Percentiles rank a stretch among this genome's conserved stretches.
These are phyloP conservation scores for Plantago major DNA, from an alignment of 257 asterid genomes.

Conservation along the genomic window DNA sequence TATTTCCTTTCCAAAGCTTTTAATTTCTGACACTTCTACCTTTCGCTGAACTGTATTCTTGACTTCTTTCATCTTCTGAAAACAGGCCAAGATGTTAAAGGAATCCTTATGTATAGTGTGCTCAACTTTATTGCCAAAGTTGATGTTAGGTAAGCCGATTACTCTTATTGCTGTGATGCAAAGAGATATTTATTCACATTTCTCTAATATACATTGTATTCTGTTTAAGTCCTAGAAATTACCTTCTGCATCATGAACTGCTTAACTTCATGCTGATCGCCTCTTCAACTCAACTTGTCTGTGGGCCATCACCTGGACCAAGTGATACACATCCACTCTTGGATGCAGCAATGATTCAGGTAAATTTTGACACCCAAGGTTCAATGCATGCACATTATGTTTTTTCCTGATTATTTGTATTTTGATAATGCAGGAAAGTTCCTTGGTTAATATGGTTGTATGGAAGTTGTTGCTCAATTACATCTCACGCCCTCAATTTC, in stretches of 20 bases:
- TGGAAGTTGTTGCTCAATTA: constrained; percentile 69
- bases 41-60: constrained; percentile 16
- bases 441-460: constrained; percentile 61
- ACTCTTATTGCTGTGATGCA: constrained; percentile 15
- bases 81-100: constrained; percentile 62
- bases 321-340: constrained; percentile 80
- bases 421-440: constrained; percentile 57
- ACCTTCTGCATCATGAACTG: constrained; percentile 78
- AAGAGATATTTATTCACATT: constrained; percentile 18
- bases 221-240: constrained; percentile 52
- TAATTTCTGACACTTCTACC: neutral
- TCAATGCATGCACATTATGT: constrained; percentile 4
- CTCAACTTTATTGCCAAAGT: constrained; percentile 73
- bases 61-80: constrained; percentile 16
- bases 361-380: constrained; percentile 22
- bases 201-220: constrained; percentile 29
- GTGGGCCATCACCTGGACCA: constrained; percentile 91
- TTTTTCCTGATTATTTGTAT: constrained; percentile 12
- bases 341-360: constrained; percentile 90
- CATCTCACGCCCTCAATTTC: constrained; percentile 53
- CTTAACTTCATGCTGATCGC: constrained; percentile 73
- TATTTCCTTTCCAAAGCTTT: constrained; percentile 5
- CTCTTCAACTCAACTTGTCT: constrained; percentile 89
- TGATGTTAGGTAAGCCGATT: constrained; percentile 70
- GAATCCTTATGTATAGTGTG: constrained; percentile 59